These are phyloP conservation scores for Boletus sp. DNA, from an alignment of 768 basidiomycete species.

Conservation along the genomic window DNA sequence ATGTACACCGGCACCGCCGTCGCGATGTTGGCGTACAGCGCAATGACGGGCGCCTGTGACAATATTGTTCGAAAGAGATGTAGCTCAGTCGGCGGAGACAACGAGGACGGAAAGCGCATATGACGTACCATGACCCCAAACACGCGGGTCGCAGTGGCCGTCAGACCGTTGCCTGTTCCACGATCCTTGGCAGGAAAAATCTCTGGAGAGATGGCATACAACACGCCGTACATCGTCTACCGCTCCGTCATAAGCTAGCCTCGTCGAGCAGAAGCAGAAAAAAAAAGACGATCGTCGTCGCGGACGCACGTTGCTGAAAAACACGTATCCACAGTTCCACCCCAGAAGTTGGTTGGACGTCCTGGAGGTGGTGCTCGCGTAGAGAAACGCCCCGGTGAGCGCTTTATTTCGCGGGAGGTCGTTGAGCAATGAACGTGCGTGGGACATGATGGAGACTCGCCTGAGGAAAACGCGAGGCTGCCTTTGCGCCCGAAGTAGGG, in stretches of 20 bases:
- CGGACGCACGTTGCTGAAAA: constrained; percentile 52
- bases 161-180: constrained; percentile 69
- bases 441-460: constrained; percentile 39
- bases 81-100: too few relatives aligned
- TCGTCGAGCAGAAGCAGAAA: neutral
- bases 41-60: constrained; percentile 67
- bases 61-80: too few relatives aligned
- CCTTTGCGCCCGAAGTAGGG: constrained; percentile 65
- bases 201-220: constrained; percentile 70
- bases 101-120: too few relatives aligned
- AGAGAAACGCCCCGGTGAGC: constrained; percentile 74
- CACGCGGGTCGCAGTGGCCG: constrained; percentile 56
- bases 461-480: constrained; percentile 60
- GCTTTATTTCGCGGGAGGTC: constrained; percentile 49
- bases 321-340: constrained; percentile 80
- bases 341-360: constrained; percentile 66
- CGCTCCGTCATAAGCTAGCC: neutral
- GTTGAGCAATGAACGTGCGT: constrained; percentile 39
- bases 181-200: constrained; percentile 71
- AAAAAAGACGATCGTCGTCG: neutral
- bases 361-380: constrained; percentile 71
- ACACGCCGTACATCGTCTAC: constrained; percentile 73
- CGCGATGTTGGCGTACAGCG: constrained; percentile 60
- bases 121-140: constrained; percentile 63
- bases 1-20: constrained; percentile 74